A percentile compares a stretch with the other conserved stretches of the same genome.
Evolutionary conservation across 1,139 yeast species (phyloP).

Genomic region (Eremothecium sinecaudum): DNA sequence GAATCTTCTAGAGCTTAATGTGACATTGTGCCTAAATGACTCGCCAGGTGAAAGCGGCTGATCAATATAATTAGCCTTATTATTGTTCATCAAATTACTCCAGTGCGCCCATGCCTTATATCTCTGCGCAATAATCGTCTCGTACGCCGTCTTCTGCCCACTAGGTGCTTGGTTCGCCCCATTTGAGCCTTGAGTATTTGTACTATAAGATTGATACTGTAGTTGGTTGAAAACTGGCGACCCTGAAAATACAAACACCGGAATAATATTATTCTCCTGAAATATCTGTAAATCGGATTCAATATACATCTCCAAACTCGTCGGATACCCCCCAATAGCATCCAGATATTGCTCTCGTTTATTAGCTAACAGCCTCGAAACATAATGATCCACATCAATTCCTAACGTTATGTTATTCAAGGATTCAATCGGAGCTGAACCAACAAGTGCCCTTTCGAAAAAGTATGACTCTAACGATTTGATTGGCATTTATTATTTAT

Average conservation of each 20-base stretch:
- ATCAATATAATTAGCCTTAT: slow-evolving; percentile 31
- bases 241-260: slow-evolving; percentile 69
- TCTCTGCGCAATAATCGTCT: slow-evolving; percentile 25
- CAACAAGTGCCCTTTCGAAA: slow-evolving; percentile 59
- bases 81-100: slow-evolving; percentile 21
- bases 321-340: slow-evolving; percentile 79
- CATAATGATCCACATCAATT: slow-evolving; percentile 75
- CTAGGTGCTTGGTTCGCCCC: slow-evolving; percentile 10
- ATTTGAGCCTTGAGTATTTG: slow-evolving; percentile 18
- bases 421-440: slow-evolving; percentile 54
- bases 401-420: slow-evolving; percentile 67
- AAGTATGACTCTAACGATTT: slow-evolving; percentile 63
- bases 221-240: slow-evolving; percentile 30
- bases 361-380: slow-evolving; percentile 50
- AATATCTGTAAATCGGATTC: slow-evolving; percentile 57
- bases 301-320: slow-evolving; percentile 48
- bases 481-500: slow-evolving; percentile 35
- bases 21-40: slow-evolving; percentile 29
- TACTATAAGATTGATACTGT: slow-evolving; percentile 19
- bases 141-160: slow-evolving; percentile 16
- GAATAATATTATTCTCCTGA: slow-evolving; percentile 54
- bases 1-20: slow-evolving; percentile 36
- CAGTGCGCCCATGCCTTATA: slow-evolving; percentile 32
- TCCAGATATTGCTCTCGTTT: slow-evolving; percentile 65
- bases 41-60: slow-evolving; percentile 30